phyloP scores from a whole-genome alignment of 164 flowering plant genomes.

The Piper betle region DNA sequence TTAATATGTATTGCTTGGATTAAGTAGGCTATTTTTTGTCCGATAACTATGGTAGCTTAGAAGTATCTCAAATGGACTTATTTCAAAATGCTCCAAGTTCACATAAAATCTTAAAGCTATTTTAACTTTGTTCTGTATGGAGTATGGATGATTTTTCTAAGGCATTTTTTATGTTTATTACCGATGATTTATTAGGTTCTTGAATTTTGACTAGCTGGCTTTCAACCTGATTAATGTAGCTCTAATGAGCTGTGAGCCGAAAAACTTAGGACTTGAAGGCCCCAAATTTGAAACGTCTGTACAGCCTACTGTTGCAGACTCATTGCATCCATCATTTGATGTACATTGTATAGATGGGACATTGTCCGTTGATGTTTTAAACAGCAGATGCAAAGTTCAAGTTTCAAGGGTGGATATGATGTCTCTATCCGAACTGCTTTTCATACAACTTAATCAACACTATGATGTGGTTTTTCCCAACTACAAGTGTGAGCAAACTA shows the following conservation, averaged over 20 bases:
- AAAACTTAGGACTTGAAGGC: slow-evolving; percentile 19
- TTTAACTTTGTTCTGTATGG: too few species aligned
- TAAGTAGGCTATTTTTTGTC: too few species aligned
- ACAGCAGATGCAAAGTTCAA: slow-evolving; percentile 4
- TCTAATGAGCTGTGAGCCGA: neutral
- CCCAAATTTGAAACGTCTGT: slow-evolving; percentile 18
- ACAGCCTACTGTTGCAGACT: slow-evolving; percentile 15
- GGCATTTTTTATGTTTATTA: too few species aligned
- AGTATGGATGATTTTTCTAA: too few species aligned
- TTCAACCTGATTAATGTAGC: neutral
- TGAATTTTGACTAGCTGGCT: neutral
- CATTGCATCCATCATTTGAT: slow-evolving; percentile 6
- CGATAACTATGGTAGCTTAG: too few species aligned
- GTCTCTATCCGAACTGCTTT: slow-evolving; percentile 26
- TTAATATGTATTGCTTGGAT: too few species aligned
- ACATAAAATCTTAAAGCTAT: too few species aligned
- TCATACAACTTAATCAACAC: slow-evolving; percentile 20
- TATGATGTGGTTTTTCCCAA: slow-evolving; percentile 15
- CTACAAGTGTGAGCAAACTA: slow-evolving; percentile 1
- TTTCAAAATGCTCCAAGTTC: too few species aligned
- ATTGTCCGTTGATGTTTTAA: slow-evolving; percentile 3
- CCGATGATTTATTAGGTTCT: too few species aligned
- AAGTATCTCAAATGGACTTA: too few species aligned
- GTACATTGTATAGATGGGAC: neutral
- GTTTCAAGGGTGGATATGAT: slow-evolving; percentile 11